Evolutionary conservation across 768 basidiomycete genomes (phyloP).

Genomic region (Lentinula sp.): DNA sequence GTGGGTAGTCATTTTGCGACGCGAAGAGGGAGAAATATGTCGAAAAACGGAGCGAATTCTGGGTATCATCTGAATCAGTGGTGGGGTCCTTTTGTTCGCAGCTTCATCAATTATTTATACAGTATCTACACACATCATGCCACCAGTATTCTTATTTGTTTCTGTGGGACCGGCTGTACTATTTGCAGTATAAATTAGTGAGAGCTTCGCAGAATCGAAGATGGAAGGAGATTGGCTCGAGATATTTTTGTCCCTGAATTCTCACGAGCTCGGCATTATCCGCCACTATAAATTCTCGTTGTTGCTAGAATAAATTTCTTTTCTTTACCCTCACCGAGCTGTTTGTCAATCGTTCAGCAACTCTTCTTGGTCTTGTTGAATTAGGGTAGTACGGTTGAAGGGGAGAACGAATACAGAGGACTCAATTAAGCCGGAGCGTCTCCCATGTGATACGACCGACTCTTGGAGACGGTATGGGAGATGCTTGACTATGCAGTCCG

Average conservation of each 20-base stretch:
- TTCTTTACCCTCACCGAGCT: slow-evolving; percentile 26
- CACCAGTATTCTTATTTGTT: background rate
- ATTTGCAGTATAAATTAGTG: background rate
- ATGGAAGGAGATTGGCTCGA: background rate
- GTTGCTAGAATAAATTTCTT: slow-evolving; percentile 1
- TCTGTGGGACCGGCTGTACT: background rate
- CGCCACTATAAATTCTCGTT: background rate
- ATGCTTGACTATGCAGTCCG: slow-evolving; percentile 75
- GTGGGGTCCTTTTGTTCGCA: background rate
- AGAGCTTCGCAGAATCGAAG: background rate
- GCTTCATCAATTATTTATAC: background rate
- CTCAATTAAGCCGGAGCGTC: slow-evolving; percentile 81
- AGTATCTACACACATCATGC: background rate
- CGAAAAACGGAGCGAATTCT: slow-evolving; percentile 32
- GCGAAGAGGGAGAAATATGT: slow-evolving; percentile 24
- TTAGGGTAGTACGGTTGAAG: slow-evolving; percentile 46
- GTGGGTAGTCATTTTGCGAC: slow-evolving; percentile 27
- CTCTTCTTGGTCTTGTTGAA: slow-evolving; percentile 20
- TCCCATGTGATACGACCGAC: slow-evolving; percentile 32
- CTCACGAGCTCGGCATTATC: background rate
- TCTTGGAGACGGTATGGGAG: slow-evolving; percentile 36
- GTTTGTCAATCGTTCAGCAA: slow-evolving; percentile 9
- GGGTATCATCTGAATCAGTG: slow-evolving; percentile 16
- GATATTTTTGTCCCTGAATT: background rate
- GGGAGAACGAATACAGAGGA: slow-evolving; percentile 35